Percentiles rank a stretch among this genome's conserved stretches.
Evolutionary conservation across 139 green algal genomes (phyloP).

Genomic region (Penium margaritaceum): DNA sequence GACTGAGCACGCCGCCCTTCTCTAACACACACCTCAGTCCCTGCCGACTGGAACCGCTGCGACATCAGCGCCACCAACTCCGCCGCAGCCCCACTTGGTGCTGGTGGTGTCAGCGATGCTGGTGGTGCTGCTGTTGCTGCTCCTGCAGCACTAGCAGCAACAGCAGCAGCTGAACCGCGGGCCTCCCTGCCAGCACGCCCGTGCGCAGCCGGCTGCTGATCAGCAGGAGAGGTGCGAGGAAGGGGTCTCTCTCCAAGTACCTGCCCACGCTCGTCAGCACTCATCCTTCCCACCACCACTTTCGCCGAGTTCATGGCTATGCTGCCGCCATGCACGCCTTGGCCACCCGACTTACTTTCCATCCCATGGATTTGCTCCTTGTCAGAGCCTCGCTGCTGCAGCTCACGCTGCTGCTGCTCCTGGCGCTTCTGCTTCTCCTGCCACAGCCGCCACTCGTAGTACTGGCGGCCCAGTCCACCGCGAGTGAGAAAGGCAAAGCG

Average conservation of each 20-base stretch:
- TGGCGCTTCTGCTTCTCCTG: conserved; percentile 14
- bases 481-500: conserved; percentile 20
- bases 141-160: too few relatives aligned
- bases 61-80: background rate
- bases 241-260: conserved; percentile 35
- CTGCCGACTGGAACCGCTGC: background rate
- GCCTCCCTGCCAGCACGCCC: too few relatives aligned
- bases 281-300: background rate
- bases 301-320: too few relatives aligned
- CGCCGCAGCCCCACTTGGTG: conserved; percentile 5
- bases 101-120: too few relatives aligned
- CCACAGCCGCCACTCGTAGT: conserved; percentile 30
- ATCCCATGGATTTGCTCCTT: too few relatives aligned
- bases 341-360: too few relatives aligned
- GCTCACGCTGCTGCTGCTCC: background rate
- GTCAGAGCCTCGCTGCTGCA: background rate
- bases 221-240: too few relatives aligned
- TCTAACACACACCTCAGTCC: background rate
- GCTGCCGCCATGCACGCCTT: too few relatives aligned
- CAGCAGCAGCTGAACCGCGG: too few relatives aligned
- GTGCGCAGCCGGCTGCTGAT: too few relatives aligned
- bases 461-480: conserved; percentile 19
- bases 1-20: background rate
- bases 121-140: too few relatives aligned
- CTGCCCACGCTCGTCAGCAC: conserved; percentile 2